A percentile compares a stretch with the other conserved stretches of the same genome.
phyloP scores from a whole-genome alignment of 2,329 filamentous ascomycete species.

The Proliferodiscus dingleyae region DNA sequence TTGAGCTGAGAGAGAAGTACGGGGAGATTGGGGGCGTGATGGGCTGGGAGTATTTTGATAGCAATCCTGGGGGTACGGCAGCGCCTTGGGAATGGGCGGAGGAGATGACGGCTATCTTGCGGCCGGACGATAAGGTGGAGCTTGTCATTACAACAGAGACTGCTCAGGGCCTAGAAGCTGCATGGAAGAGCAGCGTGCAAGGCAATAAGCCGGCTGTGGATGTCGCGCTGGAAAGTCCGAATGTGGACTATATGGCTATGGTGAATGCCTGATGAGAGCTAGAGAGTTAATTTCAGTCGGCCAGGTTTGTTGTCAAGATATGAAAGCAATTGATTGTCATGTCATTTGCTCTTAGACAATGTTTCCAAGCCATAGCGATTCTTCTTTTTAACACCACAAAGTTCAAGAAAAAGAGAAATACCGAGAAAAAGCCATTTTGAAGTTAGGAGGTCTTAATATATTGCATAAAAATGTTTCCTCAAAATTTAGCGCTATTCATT shows the following conservation, averaged over 20 bases:
- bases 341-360: too few relatives aligned
- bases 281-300: too few relatives aligned
- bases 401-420: too few relatives aligned
- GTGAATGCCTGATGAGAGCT: background rate
- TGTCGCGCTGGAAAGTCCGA: background rate
- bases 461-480: too few relatives aligned
- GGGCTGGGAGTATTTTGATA: conserved; percentile 53
- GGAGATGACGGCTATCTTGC: background rate
- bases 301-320: too few relatives aligned
- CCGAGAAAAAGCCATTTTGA: too few relatives aligned
- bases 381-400: too few relatives aligned
- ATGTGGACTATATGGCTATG: background rate
- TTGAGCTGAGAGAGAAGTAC: conserved; percentile 7
- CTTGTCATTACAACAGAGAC: background rate
- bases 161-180: background rate
- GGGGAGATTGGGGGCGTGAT: conserved; percentile 19
- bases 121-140: background rate
- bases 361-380: too few relatives aligned
- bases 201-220: background rate
- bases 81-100: conserved; percentile 15
- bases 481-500: too few relatives aligned
- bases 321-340: too few relatives aligned
- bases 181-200: background rate
- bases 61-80: conserved; percentile 50
- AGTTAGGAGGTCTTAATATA: too few relatives aligned